phyloP scores from a whole-genome alignment of 805 yeast species.

The Starmerella etchellsii region DNA sequence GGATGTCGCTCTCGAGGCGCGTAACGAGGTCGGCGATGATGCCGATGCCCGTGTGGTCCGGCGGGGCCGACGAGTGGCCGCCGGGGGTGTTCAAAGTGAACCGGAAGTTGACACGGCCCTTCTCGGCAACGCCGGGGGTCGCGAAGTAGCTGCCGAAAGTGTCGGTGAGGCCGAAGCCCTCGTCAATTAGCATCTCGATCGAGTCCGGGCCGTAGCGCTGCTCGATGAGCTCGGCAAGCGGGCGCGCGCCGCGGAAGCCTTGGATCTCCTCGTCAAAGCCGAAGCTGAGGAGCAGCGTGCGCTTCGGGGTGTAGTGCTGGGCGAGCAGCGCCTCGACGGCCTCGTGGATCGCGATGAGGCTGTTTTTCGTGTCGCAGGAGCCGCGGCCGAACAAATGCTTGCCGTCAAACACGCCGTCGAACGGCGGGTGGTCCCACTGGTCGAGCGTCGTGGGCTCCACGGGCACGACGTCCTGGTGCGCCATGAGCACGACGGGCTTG shows the following conservation, averaged over 20 bases:
- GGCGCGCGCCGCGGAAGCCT: conserved; percentile 51
- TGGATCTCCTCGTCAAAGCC: conserved; percentile 69
- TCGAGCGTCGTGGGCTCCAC: conserved; percentile 40
- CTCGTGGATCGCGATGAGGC: conserved; percentile 47
- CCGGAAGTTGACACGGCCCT: conserved; percentile 42
- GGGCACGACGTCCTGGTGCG: conserved; percentile 72
- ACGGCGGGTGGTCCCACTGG: conserved; percentile 55
- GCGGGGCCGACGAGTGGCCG: conserved; percentile 72
- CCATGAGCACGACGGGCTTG: conserved; percentile 56
- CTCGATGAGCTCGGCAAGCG: conserved; percentile 36
- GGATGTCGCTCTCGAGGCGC: conserved; percentile 39
- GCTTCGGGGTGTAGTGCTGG: conserved; percentile 39
- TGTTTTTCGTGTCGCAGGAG: conserved; percentile 55
- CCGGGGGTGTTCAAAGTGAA: conserved; percentile 51
- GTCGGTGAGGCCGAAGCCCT: conserved; percentile 38
- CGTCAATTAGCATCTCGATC: conserved; percentile 55
- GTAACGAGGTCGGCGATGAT: conserved; percentile 48
- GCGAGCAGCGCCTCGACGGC: conserved; percentile 43
- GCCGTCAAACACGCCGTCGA: conserved; percentile 53
- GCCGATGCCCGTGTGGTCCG: conserved; percentile 72
- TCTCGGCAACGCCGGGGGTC: conserved; percentile 48
- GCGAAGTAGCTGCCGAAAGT: conserved; percentile 40
- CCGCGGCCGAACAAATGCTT: conserved; percentile 59
- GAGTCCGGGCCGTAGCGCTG: conserved; percentile 49
- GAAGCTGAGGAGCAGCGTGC: conserved; percentile 47